phyloP scores from a whole-genome alignment of 2,329 filamentous ascomycete species.

The Penicillium sp. region DNA sequence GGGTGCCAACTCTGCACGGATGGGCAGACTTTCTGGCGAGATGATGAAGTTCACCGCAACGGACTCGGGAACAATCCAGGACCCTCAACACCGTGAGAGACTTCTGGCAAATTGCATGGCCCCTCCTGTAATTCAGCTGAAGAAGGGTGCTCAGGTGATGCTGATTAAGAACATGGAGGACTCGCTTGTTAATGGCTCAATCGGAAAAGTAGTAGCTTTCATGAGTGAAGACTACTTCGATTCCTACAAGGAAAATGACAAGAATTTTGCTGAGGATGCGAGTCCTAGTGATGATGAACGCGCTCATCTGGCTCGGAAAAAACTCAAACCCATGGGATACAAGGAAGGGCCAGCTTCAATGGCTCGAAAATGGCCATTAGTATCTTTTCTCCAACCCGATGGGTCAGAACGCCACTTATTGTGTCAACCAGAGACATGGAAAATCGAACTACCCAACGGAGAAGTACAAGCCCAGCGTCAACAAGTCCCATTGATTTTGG shows the following conservation, averaged over 20 bases:
- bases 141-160: constrained; percentile 96
- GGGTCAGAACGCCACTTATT: constrained; percentile 74
- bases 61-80: constrained; percentile 68
- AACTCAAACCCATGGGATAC: constrained; percentile 55
- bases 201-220: constrained; percentile 81
- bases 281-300: constrained; percentile 47
- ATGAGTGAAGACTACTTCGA: constrained; percentile 68
- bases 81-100: constrained; percentile 69
- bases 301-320: constrained; percentile 51
- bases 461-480: constrained; percentile 85
- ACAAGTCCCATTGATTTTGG: constrained; percentile 84
- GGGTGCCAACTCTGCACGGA: constrained; percentile 72
- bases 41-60: constrained; percentile 66
- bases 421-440: constrained; percentile 88
- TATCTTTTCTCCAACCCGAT: constrained; percentile 78
- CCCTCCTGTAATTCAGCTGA: constrained; percentile 73
- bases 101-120: constrained; percentile 91
- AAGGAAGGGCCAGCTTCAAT: constrained; percentile 50
- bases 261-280: constrained; percentile 52
- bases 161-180: constrained; percentile 99
- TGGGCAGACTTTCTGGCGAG: constrained; percentile 69
- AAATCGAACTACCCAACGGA: constrained; percentile 92
- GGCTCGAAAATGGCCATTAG: constrained; percentile 70
- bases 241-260: constrained; percentile 58
- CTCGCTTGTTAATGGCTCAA: constrained; percentile 85